Conservation (phyloP, 306 rosid genomes). For the Quercus rubra region DNA sequence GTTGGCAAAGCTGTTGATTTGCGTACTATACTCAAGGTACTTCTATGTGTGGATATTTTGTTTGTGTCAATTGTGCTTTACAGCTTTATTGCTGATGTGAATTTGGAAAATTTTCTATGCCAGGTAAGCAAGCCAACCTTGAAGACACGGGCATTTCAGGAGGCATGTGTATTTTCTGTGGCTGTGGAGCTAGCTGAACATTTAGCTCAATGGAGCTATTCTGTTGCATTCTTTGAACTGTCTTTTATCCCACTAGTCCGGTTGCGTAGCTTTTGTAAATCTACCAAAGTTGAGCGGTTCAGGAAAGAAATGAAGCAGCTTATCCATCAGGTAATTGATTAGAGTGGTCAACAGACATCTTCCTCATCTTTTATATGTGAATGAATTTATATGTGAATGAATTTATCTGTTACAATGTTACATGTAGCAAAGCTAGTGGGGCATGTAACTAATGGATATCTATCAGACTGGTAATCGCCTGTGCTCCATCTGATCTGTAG, state of each 20-base stretch:
- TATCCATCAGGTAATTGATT: conserved; percentile 60
- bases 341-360: neutral
- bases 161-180: conserved; percentile 88
- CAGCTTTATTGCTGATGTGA: conserved; percentile 1
- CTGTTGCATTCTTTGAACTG: conserved; percentile 80
- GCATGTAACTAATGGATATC: conserved; percentile 9
- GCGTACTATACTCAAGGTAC: conserved; percentile 73
- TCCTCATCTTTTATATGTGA: neutral
- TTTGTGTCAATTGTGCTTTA: neutral
- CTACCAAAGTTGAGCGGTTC: conserved; percentile 81
- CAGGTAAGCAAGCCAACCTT: conserved; percentile 83
- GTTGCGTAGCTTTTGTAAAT: conserved; percentile 77
- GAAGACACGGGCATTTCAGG: conserved; percentile 95
- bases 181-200: conserved; percentile 91
- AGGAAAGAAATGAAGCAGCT: conserved; percentile 73
- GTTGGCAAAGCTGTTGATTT: conserved; percentile 88
- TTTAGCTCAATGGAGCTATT: conserved; percentile 87
- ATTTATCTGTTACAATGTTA: neutral
- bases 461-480: conserved; percentile 3
- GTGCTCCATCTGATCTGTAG: neutral
- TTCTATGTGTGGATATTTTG: neutral
- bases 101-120: conserved; percentile 19
- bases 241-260: conserved; percentile 77
- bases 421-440: neutral
- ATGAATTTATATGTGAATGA: neutral